Evolutionary conservation across 345 rosid genomes (phyloP), one percentile per base, ranked within the genome.

Genomic region (Capsella bursapastoris): DNA sequence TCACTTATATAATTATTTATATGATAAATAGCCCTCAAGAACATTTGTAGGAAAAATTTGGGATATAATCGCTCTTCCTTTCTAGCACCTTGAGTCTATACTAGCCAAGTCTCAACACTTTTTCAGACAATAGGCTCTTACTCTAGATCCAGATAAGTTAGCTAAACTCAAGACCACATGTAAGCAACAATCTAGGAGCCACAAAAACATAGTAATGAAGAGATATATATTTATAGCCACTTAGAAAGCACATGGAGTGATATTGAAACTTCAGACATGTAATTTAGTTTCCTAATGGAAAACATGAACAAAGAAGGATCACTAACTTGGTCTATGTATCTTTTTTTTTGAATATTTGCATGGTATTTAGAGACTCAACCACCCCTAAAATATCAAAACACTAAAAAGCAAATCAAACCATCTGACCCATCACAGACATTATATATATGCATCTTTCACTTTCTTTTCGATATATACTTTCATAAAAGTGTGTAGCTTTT

Each of bases 401-500:
- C 2, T 61, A 44, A 61, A 68, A 56, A 62, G 52, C 62, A 53
- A 61, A 68, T 28, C 34, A 76, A 76, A 69, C 65, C 70, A 76
- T 69, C 74, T 76, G 79, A 62, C 65, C 78, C 75, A 70, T 53
- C 50, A 76, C 64, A 44, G 44, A 62, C 65, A 53, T 10, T 48
- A 77, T 57, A 40, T 55, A 63, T 69, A 48, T 77, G 49, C 64
- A 71, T 77, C 62, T 71, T 63, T 77, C 61, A 51, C 66, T 77
- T 68, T 56, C 51, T 43, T 28, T 63, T 70, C 61, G 31, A 57
- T 71, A n/a, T n/a, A n/a, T n/a, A 49, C 66, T 78, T 78, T 78
- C 73, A 66, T 66, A 78, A 78, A 77, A 72, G 77, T 72, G 43
- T 59, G 69, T 66, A 66, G 73, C 81, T 72, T 78, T 78, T 78